Base-by-base conservation (phyloP, 2,329 filamentous ascomycete species). In the Neonectria ditissima region DNA sequence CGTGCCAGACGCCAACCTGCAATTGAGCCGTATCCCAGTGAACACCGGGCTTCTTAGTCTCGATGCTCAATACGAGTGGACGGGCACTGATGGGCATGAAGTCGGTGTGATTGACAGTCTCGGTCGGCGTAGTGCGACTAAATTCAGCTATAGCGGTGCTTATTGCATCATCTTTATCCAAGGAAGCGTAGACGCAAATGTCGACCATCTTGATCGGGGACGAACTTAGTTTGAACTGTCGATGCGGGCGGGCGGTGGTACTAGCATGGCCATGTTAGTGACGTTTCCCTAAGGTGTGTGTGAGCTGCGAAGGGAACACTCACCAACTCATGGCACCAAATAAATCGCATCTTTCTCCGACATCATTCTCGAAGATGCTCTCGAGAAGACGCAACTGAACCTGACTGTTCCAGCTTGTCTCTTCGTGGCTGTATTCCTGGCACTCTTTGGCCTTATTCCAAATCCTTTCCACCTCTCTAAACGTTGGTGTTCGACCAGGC, bases 41-140 rank as follows among this genome's bases (percentile, higher is more conserved):
- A n/a, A 24, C 30, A 14, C 16, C 52, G 26, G 43, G 54, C 32
- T 62, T 48, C 53, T 62, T 53, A 54, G 48, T 41, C 18, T 62
- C 34, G 34, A 62, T 62, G 53, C 55, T 58, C 44, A 58, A 22
- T 30, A 52, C n/a, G 32, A 59, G 32, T 22, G 56, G 56, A 34
- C 30, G 34, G 30, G 16, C 14, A 45, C 30, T 37, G n/a, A 47
- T 56, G 37, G 54, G 20, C 24, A n/a, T 20, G 76, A 47, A 47
- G 20, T 47, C 44, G 18, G 44, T 26, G 18, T 47, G 44, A 47
- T 24, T 47, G 44, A 47, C 44, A 20, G 20, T 22, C 44, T 18
- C 20, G 13, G 44, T 47, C 6, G 20, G 24, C 11, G 44, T 24
- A 11, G 20, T 47, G 44, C 20, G n/a, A 20, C 20, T 28, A 22